phyloP scores from a whole-genome alignment of 345 rosid genomes.

The Sisymbrium altissimum region DNA sequence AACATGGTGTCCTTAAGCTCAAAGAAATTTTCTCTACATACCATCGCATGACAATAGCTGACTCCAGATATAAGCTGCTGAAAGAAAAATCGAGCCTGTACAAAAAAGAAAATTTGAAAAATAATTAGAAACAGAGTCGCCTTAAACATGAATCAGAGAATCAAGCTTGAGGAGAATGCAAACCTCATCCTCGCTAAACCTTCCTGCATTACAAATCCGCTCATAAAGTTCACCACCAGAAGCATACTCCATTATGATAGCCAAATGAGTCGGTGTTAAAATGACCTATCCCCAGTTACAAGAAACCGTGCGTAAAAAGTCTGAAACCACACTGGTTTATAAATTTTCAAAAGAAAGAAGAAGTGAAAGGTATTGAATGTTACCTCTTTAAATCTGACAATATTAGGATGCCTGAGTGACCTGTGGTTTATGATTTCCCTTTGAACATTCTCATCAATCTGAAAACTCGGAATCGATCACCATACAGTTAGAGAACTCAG shows the following conservation, averaged over 20 bases:
- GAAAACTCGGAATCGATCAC: conserved; percentile 24
- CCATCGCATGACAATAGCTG: conserved; percentile 39
- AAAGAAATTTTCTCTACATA: conserved; percentile 11
- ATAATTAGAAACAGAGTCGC: background rate
- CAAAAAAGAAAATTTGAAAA: background rate
- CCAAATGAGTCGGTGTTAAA: conserved; percentile 91
- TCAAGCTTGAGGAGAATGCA: background rate
- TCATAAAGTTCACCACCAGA: conserved; percentile 94
- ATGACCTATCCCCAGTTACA: conserved; percentile 46
- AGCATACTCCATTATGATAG: conserved; percentile 95
- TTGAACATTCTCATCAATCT: conserved; percentile 94
- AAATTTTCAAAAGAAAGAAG: background rate
- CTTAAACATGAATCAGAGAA: background rate
- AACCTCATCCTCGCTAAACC: conserved; percentile 95
- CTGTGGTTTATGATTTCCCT: conserved; percentile 95
- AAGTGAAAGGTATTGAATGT: background rate
- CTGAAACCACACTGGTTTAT: background rate
- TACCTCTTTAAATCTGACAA: conserved; percentile 95
- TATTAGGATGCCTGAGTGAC: conserved; percentile 90
- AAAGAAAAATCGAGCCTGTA: conserved; percentile 40
- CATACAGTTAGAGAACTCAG: background rate
- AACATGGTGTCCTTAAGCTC: background rate
- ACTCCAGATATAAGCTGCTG: conserved; percentile 43
- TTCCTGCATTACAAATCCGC: conserved; percentile 79
- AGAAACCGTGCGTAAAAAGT: background rate